These are phyloP conservation scores for Uronychia binucleata DNA, from an alignment of 73 alveolate genomes.

Conservation along the genomic window DNA sequence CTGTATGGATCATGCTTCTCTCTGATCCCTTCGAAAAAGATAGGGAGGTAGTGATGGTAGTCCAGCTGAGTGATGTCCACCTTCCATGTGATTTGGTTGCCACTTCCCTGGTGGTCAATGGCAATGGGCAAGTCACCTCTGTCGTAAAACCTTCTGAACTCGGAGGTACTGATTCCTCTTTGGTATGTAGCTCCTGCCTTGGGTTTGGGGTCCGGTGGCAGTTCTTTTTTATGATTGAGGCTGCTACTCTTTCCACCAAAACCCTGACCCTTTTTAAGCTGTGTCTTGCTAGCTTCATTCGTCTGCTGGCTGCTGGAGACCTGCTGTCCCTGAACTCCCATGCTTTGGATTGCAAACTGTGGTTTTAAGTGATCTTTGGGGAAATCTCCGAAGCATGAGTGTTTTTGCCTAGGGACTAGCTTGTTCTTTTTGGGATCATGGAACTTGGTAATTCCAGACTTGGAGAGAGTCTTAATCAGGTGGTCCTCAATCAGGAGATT, in stretches of 20 bases:
- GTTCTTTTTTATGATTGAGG: slow-evolving; percentile 78
- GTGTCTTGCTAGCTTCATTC: slow-evolving; percentile 34
- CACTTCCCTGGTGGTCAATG: slow-evolving; percentile 90
- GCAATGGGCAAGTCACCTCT: slow-evolving; percentile 86
- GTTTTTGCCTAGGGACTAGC: slow-evolving; percentile 61
- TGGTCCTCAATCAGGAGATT: slow-evolving; percentile 65
- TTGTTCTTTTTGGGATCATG: slow-evolving; percentile 44
- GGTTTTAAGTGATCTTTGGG: slow-evolving; percentile 84
- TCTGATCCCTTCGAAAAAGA: slow-evolving; percentile 98
- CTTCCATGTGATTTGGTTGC: slow-evolving; percentile 97
- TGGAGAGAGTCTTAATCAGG: slow-evolving; percentile 43
- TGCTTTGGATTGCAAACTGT: slow-evolving; percentile 20
- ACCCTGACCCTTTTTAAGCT: slow-evolving; percentile 68
- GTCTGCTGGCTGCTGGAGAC: slow-evolving; percentile 37
- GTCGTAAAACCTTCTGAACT: slow-evolving; percentile 88
- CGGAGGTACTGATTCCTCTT: slow-evolving; percentile 73
- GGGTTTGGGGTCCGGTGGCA: slow-evolving; percentile 67
- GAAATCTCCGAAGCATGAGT: slow-evolving; percentile 99
- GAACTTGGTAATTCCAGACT: slow-evolving; percentile 44
- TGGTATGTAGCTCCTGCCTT: slow-evolving; percentile 87
- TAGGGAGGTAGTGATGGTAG: slow-evolving; percentile 99
- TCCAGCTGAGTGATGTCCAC: slow-evolving; percentile 92
- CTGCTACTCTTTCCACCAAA: slow-evolving; percentile 95
- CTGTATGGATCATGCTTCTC: slow-evolving; percentile 99
- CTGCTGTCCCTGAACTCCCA: slow-evolving; percentile 20